phyloP scores from a whole-genome alignment of 1,284 basidiomycete species.

The Sporisorium exsertum region DNA sequence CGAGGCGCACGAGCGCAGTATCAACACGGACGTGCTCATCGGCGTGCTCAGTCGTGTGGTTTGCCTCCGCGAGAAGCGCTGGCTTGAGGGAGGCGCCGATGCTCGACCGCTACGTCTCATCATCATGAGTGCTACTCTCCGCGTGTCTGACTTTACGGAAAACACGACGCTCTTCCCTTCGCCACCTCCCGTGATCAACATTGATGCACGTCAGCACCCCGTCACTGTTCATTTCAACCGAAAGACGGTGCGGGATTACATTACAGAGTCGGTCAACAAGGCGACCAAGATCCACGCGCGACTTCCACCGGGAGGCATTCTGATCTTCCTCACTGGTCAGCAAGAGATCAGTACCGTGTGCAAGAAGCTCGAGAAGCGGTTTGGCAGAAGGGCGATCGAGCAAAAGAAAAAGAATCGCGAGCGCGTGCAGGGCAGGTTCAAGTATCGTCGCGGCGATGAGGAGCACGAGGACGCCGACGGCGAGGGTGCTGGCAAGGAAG shows the following conservation, averaged over 20 bases:
- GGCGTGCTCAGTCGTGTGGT: constrained; percentile 93
- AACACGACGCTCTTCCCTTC: constrained; percentile 84
- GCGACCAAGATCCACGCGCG: constrained; percentile 82
- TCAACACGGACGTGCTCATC: constrained; percentile 98
- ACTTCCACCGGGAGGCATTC: constrained; percentile 78
- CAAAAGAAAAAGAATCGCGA: constrained; percentile 65
- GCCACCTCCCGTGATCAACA: constrained; percentile 89
- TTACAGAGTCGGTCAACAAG: constrained; percentile 90
- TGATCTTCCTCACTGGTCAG: constrained; percentile 83
- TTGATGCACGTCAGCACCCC: constrained; percentile 90
- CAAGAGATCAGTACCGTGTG: constrained; percentile 79
- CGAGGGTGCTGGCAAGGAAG: constrained; percentile 46
- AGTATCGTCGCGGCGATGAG: constrained; percentile 18
- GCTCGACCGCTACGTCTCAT: constrained; percentile 85
- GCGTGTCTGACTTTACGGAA: constrained; percentile 90
- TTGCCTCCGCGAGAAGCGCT: constrained; percentile 76
- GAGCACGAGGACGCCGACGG: constrained; percentile 34
- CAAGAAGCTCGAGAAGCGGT: constrained; percentile 81
- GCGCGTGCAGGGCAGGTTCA: constrained; percentile 24
- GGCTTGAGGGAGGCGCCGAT: constrained; percentile 56
- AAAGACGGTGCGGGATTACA: constrained; percentile 86
- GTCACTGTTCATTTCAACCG: constrained; percentile 95
- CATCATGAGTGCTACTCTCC: constrained; percentile 98
- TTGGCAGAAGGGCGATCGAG: constrained; percentile 77
- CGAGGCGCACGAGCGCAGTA: constrained; percentile 96